Base-by-base conservation (phyloP, 352 stramenopile species). In the Phytopythium ostracodes region DNA sequence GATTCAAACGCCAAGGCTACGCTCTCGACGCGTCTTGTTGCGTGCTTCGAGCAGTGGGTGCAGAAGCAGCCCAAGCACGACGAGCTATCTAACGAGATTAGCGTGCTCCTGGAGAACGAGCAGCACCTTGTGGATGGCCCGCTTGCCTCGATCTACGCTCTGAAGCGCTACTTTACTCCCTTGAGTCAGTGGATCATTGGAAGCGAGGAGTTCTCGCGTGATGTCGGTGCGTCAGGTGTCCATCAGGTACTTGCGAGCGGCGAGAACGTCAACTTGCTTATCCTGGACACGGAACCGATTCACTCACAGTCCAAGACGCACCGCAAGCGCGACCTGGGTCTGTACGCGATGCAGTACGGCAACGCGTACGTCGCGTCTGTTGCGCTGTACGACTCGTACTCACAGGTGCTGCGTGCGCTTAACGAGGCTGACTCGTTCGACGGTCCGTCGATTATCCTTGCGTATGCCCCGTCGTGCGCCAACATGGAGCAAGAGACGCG, bases 271-370 rank as follows among this genome's bases (percentile, higher is more conserved):
- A 91, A 91, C 72, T 59, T 91, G 60, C 65, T 91, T 1, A 90
- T 91, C 52, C 67, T 91, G 6, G 82, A 91, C 68, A 91, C 82
- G 40, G 80, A 90, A 66, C 82, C 79, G 27, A 84, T 89, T 66
- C 79, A 88, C 65, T 66, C 72, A 15, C 62, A 87, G 2, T 73
- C 73, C n/a, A 77, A 79, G 62, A 85, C 55, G 57, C 83, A 94
- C 72, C 82, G 84, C 65, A 98, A 98, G 77, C 94, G 94, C 42
- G 89, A 96, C 56, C 76, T 98, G 17, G 91, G 90, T 36, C 72
- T 96, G 54, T 97, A 97, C 55, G 92, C 93, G 20, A 98, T 98
- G 91, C 90, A 94, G 64, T 98, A 98, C 67, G 89, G 93, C 63
- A 96, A 97, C 71, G 86, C 92, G 1, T 98, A 98, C 68, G 89